Percentiles rank a stretch among this genome's conserved stretches.
phyloP scores from a whole-genome alignment of 2,329 filamentous ascomycete genomes.

The Phialophora chinensis region DNA sequence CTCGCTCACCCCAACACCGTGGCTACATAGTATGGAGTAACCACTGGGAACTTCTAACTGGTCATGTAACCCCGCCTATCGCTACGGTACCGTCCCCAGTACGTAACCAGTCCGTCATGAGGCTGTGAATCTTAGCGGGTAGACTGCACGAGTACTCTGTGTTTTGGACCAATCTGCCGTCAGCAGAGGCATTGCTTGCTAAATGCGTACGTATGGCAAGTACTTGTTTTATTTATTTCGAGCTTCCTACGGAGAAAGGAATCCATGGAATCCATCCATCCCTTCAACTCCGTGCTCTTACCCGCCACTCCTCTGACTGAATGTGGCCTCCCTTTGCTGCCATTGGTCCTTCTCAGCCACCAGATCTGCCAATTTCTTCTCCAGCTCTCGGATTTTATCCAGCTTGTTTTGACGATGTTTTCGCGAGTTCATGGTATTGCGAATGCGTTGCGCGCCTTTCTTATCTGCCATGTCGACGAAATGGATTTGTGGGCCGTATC shows the following conservation, averaged over 20 bases:
- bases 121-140: neutral
- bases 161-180: neutral
- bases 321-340: conserved; percentile 1
- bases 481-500: conserved; percentile 31
- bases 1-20: too few species aligned
- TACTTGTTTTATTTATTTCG: neutral
- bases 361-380: conserved; percentile 34
- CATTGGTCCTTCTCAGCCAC: conserved; percentile 34
- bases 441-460: conserved; percentile 37
- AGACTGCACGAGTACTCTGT: neutral
- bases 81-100: too few species aligned
- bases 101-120: too few species aligned
- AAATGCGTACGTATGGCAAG: neutral
- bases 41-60: neutral
- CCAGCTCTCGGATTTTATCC: conserved; percentile 37
- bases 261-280: neutral
- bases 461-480: conserved; percentile 40
- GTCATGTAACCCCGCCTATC: neutral
- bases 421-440: conserved; percentile 40
- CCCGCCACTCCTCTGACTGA: too few species aligned
- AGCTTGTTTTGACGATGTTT: conserved; percentile 40
- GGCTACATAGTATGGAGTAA: neutral
- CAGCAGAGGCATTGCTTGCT: neutral
- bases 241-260: neutral
- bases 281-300: neutral